Evolutionary conservation across 768 basidiomycete species (phyloP).

Genomic region (Pholiota molesta): DNA sequence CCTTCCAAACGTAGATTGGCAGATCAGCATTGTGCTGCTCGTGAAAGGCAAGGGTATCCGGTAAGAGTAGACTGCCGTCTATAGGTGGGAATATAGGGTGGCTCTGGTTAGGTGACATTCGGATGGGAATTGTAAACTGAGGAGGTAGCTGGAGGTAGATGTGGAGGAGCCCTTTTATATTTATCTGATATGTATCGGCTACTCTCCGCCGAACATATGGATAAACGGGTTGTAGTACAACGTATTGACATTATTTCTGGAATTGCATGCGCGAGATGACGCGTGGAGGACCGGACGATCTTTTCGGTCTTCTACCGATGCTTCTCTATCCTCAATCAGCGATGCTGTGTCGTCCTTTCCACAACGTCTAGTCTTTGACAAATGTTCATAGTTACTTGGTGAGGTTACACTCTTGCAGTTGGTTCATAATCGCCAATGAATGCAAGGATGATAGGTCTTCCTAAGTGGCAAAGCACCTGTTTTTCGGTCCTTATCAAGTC

Average conservation of each 20-base stretch:
- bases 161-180: background rate
- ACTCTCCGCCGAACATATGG: background rate
- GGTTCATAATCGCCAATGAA: too few relatives aligned
- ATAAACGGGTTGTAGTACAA: background rate
- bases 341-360: background rate
- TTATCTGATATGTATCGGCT: background rate
- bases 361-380: background rate
- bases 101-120: background rate
- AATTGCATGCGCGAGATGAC: background rate
- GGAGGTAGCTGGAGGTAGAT: background rate
- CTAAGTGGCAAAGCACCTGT: too few relatives aligned
- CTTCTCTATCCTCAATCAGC: background rate
- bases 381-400: too few relatives aligned
- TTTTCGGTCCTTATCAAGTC: too few relatives aligned
- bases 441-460: too few relatives aligned
- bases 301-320: background rate
- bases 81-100: constrained; percentile 1
- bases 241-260: background rate
- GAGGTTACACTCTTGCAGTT: too few relatives aligned
- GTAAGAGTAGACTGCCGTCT: constrained; percentile 10
- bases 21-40: constrained; percentile 21
- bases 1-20: constrained; percentile 22
- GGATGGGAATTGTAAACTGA: background rate
- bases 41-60: constrained; percentile 26
- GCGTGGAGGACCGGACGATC: background rate